A percentile compares a stretch with the other conserved stretches of the same genome.
Evolutionary conservation across 2,329 filamentous ascomycete genomes (phyloP).

Genomic region (Trichoderma sp.): DNA sequence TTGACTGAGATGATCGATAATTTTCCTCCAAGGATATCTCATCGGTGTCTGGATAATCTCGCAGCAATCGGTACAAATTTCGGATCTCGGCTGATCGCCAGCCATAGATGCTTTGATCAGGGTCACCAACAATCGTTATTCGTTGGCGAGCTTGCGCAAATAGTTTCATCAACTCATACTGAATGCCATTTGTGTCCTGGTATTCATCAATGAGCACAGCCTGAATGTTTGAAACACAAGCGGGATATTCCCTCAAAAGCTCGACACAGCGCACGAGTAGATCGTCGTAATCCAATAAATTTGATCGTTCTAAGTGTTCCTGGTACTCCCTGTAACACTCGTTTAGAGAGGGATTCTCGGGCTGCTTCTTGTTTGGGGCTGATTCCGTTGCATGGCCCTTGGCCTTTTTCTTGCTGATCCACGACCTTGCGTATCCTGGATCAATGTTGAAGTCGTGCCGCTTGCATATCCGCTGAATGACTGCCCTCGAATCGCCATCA

Average conservation of each 20-base stretch:
- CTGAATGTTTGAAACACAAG: conserved; percentile 85
- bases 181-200: conserved; percentile 92
- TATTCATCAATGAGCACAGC: conserved; percentile 95
- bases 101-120: conserved; percentile 96
- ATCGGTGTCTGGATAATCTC: conserved; percentile 72
- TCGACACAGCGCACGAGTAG: conserved; percentile 80
- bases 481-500: conserved; percentile 72
- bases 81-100: conserved; percentile 91
- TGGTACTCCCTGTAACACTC: conserved; percentile 75
- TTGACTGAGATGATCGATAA: conserved; percentile 85
- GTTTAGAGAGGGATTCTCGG: conserved; percentile 59
- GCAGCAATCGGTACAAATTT: conserved; percentile 77
- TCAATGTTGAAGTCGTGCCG: conserved; percentile 67
- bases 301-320: conserved; percentile 68
- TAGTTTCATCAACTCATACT: conserved; percentile 90
- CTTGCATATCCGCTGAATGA: conserved; percentile 81
- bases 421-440: conserved; percentile 64
- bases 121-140: conserved; percentile 96
- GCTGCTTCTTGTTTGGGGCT: conserved; percentile 36
- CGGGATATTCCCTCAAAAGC: conserved; percentile 68
- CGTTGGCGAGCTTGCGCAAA: conserved; percentile 69
- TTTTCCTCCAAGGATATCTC: conserved; percentile 90
- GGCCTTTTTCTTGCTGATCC: conserved; percentile 70
- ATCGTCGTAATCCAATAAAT: conserved; percentile 92
- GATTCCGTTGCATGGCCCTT: conserved; percentile 50